These are phyloP conservation scores for Chlamydomonas incerta DNA, from an alignment of 139 green algal genomes.

Conservation along the genomic window DNA sequence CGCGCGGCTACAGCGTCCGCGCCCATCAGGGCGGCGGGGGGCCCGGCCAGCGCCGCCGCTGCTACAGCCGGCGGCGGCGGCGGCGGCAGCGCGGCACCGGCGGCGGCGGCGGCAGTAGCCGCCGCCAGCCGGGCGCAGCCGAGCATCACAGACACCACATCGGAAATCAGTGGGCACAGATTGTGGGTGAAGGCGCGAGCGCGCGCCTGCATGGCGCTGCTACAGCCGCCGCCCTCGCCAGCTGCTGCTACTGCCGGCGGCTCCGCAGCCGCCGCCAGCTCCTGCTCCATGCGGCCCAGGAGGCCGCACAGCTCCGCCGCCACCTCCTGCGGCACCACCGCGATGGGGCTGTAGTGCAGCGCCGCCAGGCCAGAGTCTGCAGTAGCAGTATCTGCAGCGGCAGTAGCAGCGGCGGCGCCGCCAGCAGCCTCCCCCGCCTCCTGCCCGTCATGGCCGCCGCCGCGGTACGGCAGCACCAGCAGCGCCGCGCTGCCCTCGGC, in stretches of 20 bases:
- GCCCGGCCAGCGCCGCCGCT: too few relatives aligned
- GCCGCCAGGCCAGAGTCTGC: background rate
- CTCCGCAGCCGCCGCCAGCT: background rate
- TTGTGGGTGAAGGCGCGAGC: background rate
- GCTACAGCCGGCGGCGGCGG: too few relatives aligned
- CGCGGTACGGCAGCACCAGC: slow-evolving; percentile 23
- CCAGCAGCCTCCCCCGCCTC: background rate
- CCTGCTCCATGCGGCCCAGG: slow-evolving; percentile 8
- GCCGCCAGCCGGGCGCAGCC: background rate
- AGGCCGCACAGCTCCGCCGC: slow-evolving; percentile 15
- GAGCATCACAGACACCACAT: background rate
- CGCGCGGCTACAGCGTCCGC: background rate
- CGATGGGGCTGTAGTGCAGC: background rate
- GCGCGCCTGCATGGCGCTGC: background rate
- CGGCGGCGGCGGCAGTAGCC: too few relatives aligned
- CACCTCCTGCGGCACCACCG: background rate
- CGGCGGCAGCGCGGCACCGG: too few relatives aligned
- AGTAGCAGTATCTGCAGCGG: background rate
- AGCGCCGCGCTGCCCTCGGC: slow-evolving; percentile 11
- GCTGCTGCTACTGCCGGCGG: too few relatives aligned
- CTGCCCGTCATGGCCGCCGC: background rate
- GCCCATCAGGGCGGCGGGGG: too few relatives aligned
- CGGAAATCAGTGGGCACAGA: background rate
- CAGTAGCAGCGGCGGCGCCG: too few relatives aligned
- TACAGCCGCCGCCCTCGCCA: background rate